phyloP scores from a whole-genome alignment of 768 basidiomycete species.

The Baorangia bicolor region DNA sequence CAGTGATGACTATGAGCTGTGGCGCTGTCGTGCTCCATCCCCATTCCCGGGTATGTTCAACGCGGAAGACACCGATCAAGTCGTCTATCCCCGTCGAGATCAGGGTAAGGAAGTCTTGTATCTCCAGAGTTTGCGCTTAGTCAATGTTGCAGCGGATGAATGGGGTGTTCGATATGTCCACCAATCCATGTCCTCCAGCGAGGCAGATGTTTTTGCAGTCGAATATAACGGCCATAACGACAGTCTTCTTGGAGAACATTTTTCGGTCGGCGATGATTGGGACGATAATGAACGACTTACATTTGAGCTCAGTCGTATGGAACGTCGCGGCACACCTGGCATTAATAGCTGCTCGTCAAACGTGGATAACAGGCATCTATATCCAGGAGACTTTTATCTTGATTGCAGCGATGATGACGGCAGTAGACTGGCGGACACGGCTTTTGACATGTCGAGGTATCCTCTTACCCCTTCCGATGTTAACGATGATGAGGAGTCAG shows the following conservation, averaged over 20 bases:
- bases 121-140: slow-evolving; percentile 6
- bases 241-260: slow-evolving; percentile 26
- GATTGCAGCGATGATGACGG: slow-evolving; percentile 6
- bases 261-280: slow-evolving; percentile 21
- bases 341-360: neutral
- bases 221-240: slow-evolving; percentile 26
- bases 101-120: slow-evolving; percentile 16
- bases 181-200: slow-evolving; percentile 3
- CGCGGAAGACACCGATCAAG: slow-evolving; percentile 23
- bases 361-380: slow-evolving; percentile 6
- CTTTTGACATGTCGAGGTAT: slow-evolving; percentile 21
- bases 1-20: slow-evolving; percentile 13
- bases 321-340: neutral
- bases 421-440: slow-evolving; percentile 6
- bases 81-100: slow-evolving; percentile 29
- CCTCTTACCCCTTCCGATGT: slow-evolving; percentile 26
- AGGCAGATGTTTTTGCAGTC: slow-evolving; percentile 22
- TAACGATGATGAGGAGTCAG: slow-evolving; percentile 30
- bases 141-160: slow-evolving; percentile 24
- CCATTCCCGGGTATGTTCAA: slow-evolving; percentile 13
- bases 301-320: slow-evolving; percentile 18
- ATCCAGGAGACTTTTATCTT: slow-evolving; percentile 8
- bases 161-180: slow-evolving; percentile 28
- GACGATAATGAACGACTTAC: slow-evolving; percentile 22
- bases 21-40: slow-evolving; percentile 29